Conservation (phyloP, 495 filamentous ascomycete genomes). For the Xylaria castorea region DNA sequence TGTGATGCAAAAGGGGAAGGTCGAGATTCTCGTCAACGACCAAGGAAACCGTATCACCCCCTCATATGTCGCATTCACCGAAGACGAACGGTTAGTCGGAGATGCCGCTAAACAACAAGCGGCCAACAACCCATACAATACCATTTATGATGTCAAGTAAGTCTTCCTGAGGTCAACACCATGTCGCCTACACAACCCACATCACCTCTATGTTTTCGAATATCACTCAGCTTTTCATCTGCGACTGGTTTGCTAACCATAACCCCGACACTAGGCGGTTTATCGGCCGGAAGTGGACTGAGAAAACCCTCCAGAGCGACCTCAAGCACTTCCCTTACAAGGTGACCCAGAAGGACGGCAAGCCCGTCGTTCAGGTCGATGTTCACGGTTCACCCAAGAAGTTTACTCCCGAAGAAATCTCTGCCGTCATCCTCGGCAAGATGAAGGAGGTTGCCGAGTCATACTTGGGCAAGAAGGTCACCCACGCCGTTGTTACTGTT, state of each 20-base stretch:
- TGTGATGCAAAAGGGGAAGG: constrained; percentile 98
- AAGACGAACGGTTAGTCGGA: constrained; percentile 96
- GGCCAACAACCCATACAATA: constrained; percentile 85
- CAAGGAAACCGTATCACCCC: constrained; percentile 99
- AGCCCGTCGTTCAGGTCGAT: constrained; percentile 80
- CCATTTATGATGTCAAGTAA: constrained; percentile 94
- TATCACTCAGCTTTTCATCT: neutral
- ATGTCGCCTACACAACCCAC: neutral
- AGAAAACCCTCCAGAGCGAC: constrained; percentile 84
- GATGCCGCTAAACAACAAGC: constrained; percentile 99
- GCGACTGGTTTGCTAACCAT: constrained; percentile 35
- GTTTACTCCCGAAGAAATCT: constrained; percentile 87
- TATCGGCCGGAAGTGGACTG: constrained; percentile 87
- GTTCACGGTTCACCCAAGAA: constrained; percentile 74
- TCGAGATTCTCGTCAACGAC: constrained; percentile 96
- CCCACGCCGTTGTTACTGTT: constrained; percentile 96
- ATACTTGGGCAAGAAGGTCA: constrained; percentile 93
- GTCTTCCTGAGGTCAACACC: constrained; percentile 38
- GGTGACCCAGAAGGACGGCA: constrained; percentile 80
- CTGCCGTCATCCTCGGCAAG: constrained; percentile 86
- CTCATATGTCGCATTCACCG: constrained; percentile 98
- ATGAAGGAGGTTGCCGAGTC: constrained; percentile 98
- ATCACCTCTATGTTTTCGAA: constrained; percentile 2
- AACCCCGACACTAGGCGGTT: constrained; percentile 65
- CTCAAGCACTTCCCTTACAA: constrained; percentile 93